A percentile compares a stretch with the other conserved stretches of the same genome.
These are phyloP conservation scores for Populus trichocarpa DNA, from an alignment of 441 rosid genomes.

Conservation along the genomic window DNA sequence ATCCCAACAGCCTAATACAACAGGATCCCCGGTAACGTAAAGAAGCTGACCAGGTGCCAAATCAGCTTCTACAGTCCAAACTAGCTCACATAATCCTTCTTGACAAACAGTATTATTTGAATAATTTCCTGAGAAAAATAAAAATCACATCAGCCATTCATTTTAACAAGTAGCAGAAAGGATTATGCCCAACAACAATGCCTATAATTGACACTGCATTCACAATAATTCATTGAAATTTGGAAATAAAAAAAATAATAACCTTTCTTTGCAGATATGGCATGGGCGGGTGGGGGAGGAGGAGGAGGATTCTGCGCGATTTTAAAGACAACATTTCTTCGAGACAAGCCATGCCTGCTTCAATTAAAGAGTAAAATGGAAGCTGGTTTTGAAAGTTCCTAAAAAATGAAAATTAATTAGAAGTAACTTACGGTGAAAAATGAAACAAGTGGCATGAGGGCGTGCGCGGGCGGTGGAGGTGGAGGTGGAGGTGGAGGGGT, in stretches of 20 bases:
- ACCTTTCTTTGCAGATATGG: not conserved
- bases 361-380: not conserved
- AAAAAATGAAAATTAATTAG: not conserved
- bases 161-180: constrained; percentile 22
- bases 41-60: constrained; percentile 58
- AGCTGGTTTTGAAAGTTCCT: not conserved
- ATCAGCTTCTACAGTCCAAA: constrained; percentile 85
- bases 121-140: constrained; percentile 47
- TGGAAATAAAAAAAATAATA: not conserved
- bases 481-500: constrained; percentile 25
- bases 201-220: not conserved
- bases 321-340: not conserved
- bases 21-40: constrained; percentile 74
- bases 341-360: not conserved
- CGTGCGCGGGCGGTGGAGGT: constrained; percentile 33
- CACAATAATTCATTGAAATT: not conserved
- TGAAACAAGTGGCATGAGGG: constrained; percentile 23
- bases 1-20: constrained; percentile 77
- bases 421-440: constrained; percentile 43
- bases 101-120: constrained; percentile 31
- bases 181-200: constrained; percentile 18
- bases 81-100: constrained; percentile 55
- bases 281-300: not conserved
- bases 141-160: constrained; percentile 30
- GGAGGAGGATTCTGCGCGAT: not conserved